A percentile compares a stretch with the other conserved stretches of the same genome.
Evolutionary conservation across 2,329 filamentous ascomycete genomes (phyloP).

Genomic region (Claviceps sp.): DNA sequence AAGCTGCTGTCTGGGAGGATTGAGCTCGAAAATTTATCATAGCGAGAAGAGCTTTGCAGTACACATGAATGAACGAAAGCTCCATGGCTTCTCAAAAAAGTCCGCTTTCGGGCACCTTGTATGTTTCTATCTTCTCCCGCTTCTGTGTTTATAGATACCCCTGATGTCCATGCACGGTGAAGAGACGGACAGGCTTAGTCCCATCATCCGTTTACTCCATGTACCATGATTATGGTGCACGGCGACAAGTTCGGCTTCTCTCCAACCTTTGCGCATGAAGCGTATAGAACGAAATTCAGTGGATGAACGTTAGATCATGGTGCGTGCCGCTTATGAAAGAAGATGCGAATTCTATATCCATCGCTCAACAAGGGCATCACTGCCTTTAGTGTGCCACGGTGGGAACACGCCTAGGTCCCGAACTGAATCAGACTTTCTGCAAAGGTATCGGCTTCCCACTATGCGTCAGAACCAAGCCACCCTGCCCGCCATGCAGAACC

Average conservation of each 20-base stretch:
- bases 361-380: neutral
- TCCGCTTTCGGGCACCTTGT: neutral
- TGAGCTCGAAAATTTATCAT: conserved; percentile 18
- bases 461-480: conserved; percentile 34
- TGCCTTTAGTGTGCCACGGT: neutral
- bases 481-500: conserved; percentile 24
- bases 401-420: neutral
- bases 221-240: neutral
- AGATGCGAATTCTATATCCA: neutral
- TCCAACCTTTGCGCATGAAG: neutral
- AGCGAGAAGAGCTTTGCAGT: neutral
- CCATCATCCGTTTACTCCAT: neutral
- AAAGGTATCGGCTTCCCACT: conserved; percentile 27
- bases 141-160: neutral
- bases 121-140: neutral
- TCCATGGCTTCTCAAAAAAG: neutral
- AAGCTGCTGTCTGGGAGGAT: conserved; percentile 76
- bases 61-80: neutral
- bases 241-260: neutral
- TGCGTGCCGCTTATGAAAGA: neutral
- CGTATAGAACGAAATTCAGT: neutral
- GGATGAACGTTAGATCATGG: neutral
- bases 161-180: neutral
- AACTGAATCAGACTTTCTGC: neutral
- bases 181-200: neutral